phyloP scores from a whole-genome alignment of 148 eudicot genomes.

The Rheum nobile region DNA sequence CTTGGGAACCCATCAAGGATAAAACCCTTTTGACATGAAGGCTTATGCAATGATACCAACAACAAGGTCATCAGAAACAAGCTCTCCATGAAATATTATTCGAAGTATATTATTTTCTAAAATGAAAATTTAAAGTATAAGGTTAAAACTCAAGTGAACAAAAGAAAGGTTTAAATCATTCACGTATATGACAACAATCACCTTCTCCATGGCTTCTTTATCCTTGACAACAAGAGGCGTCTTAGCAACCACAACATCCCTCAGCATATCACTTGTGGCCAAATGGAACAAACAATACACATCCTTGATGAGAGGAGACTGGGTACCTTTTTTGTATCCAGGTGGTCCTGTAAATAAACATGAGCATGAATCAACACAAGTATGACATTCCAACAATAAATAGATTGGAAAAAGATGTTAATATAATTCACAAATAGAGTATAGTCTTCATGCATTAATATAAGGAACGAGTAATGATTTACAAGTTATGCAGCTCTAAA shows the following conservation, averaged over 20 bases:
- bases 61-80: slow-evolving; percentile 85
- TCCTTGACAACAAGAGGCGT: slow-evolving; percentile 86
- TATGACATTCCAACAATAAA: not conserved
- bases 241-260: slow-evolving; percentile 93
- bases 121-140: not conserved
- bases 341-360: slow-evolving; percentile 59
- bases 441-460: not conserved
- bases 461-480: not conserved
- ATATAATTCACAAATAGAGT: not conserved
- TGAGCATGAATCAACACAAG: not conserved
- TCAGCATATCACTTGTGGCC: slow-evolving; percentile 96
- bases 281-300: slow-evolving; percentile 92
- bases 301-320: slow-evolving; percentile 88
- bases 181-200: too few species aligned
- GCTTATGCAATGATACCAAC: slow-evolving; percentile 83
- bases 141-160: not conserved
- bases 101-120: slow-evolving; percentile 27
- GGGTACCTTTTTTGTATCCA: slow-evolving; percentile 96
- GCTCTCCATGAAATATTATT: slow-evolving; percentile 45
- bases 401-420: not conserved
- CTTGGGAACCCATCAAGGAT: too few species aligned
- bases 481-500: not conserved
- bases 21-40: too few species aligned
- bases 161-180: not conserved
- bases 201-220: slow-evolving; percentile 96